Conservation (phyloP, 2,329 filamentous ascomycete species). For the Colletotrichum sp. region DNA sequence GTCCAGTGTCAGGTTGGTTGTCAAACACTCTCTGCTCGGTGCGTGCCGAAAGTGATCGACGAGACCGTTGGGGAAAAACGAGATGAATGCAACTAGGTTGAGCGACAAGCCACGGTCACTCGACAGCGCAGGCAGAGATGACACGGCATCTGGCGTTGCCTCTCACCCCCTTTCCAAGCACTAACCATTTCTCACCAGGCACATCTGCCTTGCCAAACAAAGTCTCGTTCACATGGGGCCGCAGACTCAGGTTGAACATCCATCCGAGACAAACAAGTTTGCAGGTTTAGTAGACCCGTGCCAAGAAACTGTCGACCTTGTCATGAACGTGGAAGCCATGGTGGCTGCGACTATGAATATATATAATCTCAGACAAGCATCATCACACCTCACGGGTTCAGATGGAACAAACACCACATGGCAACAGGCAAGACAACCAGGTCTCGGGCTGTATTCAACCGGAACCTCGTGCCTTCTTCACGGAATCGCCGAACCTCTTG, state of each 20-base stretch:
- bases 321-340: not conserved
- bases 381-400: not conserved
- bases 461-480: not conserved
- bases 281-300: not conserved
- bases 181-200: not conserved
- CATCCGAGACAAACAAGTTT: not conserved
- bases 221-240: not conserved
- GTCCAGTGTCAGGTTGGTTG: not conserved
- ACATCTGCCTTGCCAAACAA: not conserved
- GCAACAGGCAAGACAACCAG: not conserved
- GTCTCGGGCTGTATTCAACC: not conserved
- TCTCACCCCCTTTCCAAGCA: not conserved
- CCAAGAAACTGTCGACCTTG: not conserved
- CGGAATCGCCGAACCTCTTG: not conserved
- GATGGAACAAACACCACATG: not conserved
- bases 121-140: not conserved
- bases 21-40: not conserved
- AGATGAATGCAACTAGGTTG: not conserved
- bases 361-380: not conserved
- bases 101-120: not conserved
- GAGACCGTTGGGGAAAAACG: not conserved
- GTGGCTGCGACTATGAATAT: not conserved
- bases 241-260: not conserved
- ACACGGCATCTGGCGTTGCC: not conserved
- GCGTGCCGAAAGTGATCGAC: not conserved